These are phyloP conservation scores for Crucibulum laeve DNA, from an alignment of 768 basidiomycete genomes.

Conservation along the genomic window DNA sequence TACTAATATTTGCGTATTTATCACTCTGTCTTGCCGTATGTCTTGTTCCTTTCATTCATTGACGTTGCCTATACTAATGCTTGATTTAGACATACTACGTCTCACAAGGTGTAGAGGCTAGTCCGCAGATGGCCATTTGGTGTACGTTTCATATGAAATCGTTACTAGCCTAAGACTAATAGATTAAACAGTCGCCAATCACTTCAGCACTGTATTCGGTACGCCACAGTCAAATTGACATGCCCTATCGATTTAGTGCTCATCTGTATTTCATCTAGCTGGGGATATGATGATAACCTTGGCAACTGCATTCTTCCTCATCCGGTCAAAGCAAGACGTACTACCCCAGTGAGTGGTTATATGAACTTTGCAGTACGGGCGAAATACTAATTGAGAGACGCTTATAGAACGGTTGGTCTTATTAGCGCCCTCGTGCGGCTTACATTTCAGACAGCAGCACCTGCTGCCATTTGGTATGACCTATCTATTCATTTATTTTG, in stretches of 20 bases:
- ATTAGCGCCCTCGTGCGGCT: conserved; percentile 23
- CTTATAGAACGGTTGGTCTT: conserved; percentile 18
- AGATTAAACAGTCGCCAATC: conserved; percentile 17
- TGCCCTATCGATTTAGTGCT: not conserved
- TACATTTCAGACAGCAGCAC: conserved; percentile 25
- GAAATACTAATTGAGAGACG: not conserved
- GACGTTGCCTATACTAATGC: not conserved
- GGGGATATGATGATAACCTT: conserved; percentile 23
- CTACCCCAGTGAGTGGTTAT: conserved; percentile 9
- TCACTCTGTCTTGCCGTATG: conserved; percentile 21
- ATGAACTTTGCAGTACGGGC: not conserved
- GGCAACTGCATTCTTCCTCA: conserved; percentile 22
- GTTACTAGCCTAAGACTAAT: not conserved
- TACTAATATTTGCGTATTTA: conserved; percentile 22
- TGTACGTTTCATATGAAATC: conserved; percentile 14
- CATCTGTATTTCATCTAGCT: conserved; percentile 16
- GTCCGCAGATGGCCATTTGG: conserved; percentile 17
- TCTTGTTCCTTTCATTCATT: not conserved
- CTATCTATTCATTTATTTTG: not conserved
- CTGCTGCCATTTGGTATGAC: conserved; percentile 27
- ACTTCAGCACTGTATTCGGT: conserved; percentile 23
- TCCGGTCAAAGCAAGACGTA: conserved; percentile 20
- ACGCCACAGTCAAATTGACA: not conserved
- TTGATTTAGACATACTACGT: conserved; percentile 21
- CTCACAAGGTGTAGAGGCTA: conserved; percentile 9